Evolutionary conservation across 768 basidiomycete genomes (phyloP).

Genomic region (Suillus subluteus): DNA sequence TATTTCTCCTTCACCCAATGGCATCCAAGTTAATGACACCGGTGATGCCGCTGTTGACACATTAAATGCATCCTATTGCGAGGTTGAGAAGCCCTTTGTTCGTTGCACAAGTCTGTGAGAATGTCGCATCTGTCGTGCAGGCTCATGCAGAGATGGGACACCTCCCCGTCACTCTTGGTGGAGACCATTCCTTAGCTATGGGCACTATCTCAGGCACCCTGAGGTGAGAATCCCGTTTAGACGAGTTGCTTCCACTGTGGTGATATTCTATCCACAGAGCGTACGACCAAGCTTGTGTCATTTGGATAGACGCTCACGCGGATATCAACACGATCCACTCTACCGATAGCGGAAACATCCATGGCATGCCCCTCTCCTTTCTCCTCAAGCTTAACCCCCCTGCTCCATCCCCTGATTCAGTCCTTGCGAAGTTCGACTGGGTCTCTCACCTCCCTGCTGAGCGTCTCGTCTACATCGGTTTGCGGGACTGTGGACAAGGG

Average conservation of each 20-base stretch:
- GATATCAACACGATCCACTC: slow-evolving; percentile 92
- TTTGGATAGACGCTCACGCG: slow-evolving; percentile 98
- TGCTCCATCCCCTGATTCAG: slow-evolving; percentile 23
- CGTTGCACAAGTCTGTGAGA: slow-evolving; percentile 81
- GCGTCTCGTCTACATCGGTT: slow-evolving; percentile 93
- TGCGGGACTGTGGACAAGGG: slow-evolving; percentile 90
- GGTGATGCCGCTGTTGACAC: not conserved
- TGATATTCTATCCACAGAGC: slow-evolving; percentile 43
- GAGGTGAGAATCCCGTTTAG: slow-evolving; percentile 46
- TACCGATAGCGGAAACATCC: slow-evolving; percentile 90
- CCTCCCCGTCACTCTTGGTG: slow-evolving; percentile 90
- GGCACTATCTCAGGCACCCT: slow-evolving; percentile 93
- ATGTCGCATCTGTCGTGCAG: slow-evolving; percentile 78
- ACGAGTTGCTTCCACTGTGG: not conserved
- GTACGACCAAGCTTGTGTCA: slow-evolving; percentile 80
- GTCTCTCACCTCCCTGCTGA: slow-evolving; percentile 67
- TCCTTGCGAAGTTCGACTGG: slow-evolving; percentile 50
- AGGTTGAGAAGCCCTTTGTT: slow-evolving; percentile 88
- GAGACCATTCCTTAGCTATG: slow-evolving; percentile 94
- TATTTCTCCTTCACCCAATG: slow-evolving; percentile 51
- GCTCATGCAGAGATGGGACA: slow-evolving; percentile 76
- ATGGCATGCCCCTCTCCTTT: slow-evolving; percentile 98
- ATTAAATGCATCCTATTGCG: slow-evolving; percentile 70
- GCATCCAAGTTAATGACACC: not conserved
- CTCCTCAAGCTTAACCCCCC: slow-evolving; percentile 56